phyloP scores from a whole-genome alignment of 169 alveolate genomes.

The Eimeria acervulina region DNA sequence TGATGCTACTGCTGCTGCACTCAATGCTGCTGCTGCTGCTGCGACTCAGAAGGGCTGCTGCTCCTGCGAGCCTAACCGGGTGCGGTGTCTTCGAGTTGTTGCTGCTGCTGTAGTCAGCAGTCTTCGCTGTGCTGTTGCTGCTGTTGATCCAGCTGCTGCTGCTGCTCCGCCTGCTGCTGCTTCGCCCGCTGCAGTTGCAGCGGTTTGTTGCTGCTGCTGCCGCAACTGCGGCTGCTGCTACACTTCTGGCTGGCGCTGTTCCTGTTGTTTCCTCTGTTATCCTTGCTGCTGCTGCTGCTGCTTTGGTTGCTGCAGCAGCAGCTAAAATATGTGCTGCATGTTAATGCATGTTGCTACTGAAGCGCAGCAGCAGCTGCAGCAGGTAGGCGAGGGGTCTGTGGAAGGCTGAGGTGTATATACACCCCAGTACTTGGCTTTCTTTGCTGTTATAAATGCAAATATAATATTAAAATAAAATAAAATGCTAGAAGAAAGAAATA shows the following conservation, averaged over 20 bases:
- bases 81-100: too few relatives aligned
- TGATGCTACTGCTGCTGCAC: too few relatives aligned
- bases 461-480: background rate
- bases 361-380: background rate
- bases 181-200: background rate
- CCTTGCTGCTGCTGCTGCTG: background rate
- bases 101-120: too few relatives aligned
- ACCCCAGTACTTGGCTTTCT: too few relatives aligned
- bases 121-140: too few relatives aligned
- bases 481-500: background rate
- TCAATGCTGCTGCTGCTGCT: too few relatives aligned
- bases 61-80: too few relatives aligned
- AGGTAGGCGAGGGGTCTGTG: too few relatives aligned
- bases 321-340: background rate
- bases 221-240: constrained; percentile 60
- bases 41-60: too few relatives aligned
- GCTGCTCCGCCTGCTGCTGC: constrained; percentile 40
- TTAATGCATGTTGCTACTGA: background rate
- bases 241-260: background rate
- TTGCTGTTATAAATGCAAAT: background rate
- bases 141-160: background rate
- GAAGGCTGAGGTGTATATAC: background rate
- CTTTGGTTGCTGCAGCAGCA: background rate
- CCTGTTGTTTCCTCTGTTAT: background rate
- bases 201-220: background rate